Base-by-base conservation (phyloP, 192 early-diverging fungal species). In the Gryganskiella cystojenkinii region DNA sequence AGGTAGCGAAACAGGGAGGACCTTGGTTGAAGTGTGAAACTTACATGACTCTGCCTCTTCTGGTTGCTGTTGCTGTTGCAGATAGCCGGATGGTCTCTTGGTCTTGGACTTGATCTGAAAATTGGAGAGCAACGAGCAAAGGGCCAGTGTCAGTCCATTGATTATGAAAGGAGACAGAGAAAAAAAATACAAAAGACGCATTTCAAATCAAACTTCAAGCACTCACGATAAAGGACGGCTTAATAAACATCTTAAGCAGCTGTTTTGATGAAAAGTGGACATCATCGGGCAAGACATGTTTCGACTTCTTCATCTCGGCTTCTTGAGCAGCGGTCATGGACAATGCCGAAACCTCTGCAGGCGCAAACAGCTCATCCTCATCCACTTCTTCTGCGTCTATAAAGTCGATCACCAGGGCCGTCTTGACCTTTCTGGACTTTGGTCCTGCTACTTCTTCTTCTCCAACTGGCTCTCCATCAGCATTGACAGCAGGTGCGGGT, bases 271-370 rank as follows among this genome's bases (percentile, higher is more conserved):
- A 83, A 70, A 87, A 89, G 56, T 87, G 85, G 59, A 93, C 86
- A 80, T 98, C 96, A 47, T 95, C 93, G 13, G 95, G 96, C 19
- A 98, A 86, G 34, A 94, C 73, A 68, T 94, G 87, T 42, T 71
- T 75, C 30, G 65, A 64, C 10, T 70, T 70, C 71, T 82, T 72
- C 69, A 80, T 80, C 78, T 87, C 82, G 14, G 80, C 53, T 28
- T 85, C 80, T 81, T 90, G 86, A 8, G 89, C 81, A 61, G 92
- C 65, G 2, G 80, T 82, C 30, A 93, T 88, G 34, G 45, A 33
- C 22, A 78, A 47, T 24, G 82, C 82, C 10, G 80, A 69, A 3
- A 73, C 82, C 13, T 75, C 80, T 13, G 59, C 80, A 22, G 85
- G 70, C 20, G 90, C 93, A 91, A 98, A 98, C 42, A 96, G 70